These are phyloP conservation scores for Saccharomycopsis capsularis DNA, from an alignment of 805 yeast genomes.

Conservation along the genomic window DNA sequence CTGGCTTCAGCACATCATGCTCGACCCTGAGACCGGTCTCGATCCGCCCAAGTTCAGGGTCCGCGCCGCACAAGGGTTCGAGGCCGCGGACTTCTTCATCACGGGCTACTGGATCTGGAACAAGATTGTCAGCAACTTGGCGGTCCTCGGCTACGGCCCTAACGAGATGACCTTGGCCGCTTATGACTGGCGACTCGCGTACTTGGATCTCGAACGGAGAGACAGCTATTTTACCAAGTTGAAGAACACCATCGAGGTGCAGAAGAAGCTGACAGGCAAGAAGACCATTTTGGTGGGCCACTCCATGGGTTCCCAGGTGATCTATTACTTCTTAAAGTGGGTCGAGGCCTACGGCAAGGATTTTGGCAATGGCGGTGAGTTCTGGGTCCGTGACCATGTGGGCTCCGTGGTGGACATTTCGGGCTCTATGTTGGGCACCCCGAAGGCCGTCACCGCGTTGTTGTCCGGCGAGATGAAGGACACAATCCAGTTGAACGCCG, in stretches of 20 bases:
- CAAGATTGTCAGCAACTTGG: slow-evolving; percentile 86
- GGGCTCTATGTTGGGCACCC: slow-evolving; percentile 90
- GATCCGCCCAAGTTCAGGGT: slow-evolving; percentile 80
- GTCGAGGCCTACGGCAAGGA: slow-evolving; percentile 78
- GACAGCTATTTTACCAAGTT: slow-evolving; percentile 80
- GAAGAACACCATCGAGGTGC: slow-evolving; percentile 64
- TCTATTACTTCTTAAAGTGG: slow-evolving; percentile 90
- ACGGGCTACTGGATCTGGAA: slow-evolving; percentile 99
- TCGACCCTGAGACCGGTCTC: slow-evolving; percentile 85
- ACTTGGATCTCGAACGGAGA: slow-evolving; percentile 77
- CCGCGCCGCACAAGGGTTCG: slow-evolving; percentile 93
- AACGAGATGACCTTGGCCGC: slow-evolving; percentile 86
- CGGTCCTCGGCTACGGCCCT: slow-evolving; percentile 91
- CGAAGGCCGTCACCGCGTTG: slow-evolving; percentile 85
- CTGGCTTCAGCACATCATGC: slow-evolving; percentile 87
- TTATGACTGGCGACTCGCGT: slow-evolving; percentile 94
- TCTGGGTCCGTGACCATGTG: slow-evolving; percentile 82
- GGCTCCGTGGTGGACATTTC: slow-evolving; percentile 80
- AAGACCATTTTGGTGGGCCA: slow-evolving; percentile 81
- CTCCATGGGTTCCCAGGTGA: slow-evolving; percentile 94
- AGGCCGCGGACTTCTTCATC: slow-evolving; percentile 92
- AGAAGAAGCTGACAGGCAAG: slow-evolving; percentile 39
- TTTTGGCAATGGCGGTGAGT: slow-evolving; percentile 86
- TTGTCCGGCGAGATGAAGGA: slow-evolving; percentile 98
- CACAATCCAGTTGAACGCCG: slow-evolving; percentile 85